A percentile compares a stretch with the other conserved stretches of the same genome.
phyloP scores from a whole-genome alignment of 441 rosid species.

The Pelargonium fulgidum region DNA sequence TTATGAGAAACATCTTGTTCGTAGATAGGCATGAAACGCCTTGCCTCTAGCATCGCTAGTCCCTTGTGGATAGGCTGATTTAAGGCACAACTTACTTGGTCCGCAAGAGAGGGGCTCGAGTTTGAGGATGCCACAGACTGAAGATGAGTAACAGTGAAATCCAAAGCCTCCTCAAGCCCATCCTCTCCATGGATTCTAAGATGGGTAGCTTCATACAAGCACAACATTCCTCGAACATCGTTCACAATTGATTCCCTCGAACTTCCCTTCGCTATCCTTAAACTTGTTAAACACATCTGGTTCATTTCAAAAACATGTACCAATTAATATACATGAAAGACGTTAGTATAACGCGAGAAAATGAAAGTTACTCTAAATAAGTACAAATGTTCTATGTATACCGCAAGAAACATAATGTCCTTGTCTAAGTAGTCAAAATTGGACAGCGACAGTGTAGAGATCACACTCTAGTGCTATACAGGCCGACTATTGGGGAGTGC shows the following conservation, averaged over 20 bases:
- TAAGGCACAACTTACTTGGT: background rate
- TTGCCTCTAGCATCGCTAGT: slow-evolving; percentile 17
- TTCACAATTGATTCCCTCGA: slow-evolving; percentile 3
- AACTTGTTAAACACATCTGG: slow-evolving; percentile 23
- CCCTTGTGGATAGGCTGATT: background rate
- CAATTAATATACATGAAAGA: too few species aligned
- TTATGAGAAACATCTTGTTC: slow-evolving; percentile 8
- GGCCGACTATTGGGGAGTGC: too few species aligned
- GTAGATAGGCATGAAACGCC: slow-evolving; percentile 13
- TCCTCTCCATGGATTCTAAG: slow-evolving; percentile 24
- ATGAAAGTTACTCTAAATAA: too few species aligned
- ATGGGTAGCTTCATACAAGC: slow-evolving; percentile 28
- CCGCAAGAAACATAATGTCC: too few species aligned
- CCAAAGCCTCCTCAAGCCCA: slow-evolving; percentile 25
- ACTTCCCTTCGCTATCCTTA: slow-evolving; percentile 16
- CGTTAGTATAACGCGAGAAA: too few species aligned
- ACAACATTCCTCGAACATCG: slow-evolving; percentile 19
- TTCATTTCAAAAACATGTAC: too few species aligned
- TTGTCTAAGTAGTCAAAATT: too few species aligned
- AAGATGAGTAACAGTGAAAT: slow-evolving; percentile 18
- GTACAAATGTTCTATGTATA: too few species aligned
- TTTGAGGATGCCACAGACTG: background rate
- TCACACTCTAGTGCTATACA: too few species aligned
- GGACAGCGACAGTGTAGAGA: too few species aligned
- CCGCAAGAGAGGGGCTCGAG: background rate